phyloP scores from a whole-genome alignment of 129 eudicot species.

The Artemisia annua region DNA sequence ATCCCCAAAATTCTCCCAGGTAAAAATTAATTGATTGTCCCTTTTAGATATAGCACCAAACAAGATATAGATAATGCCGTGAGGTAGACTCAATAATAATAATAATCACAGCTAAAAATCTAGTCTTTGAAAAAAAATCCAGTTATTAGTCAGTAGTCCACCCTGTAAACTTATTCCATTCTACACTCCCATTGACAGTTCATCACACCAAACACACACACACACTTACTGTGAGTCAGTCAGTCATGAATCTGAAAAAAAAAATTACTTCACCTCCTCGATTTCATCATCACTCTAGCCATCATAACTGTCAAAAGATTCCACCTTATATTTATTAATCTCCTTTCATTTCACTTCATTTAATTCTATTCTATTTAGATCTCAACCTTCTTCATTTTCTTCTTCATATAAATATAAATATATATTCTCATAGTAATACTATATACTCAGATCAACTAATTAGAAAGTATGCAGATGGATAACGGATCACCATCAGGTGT shows the following conservation, averaged over 20 bases:
- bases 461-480: slow-evolving; percentile 39
- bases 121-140: too few species aligned
- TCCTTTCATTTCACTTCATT: background rate
- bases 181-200: too few species aligned
- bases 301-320: slow-evolving; percentile 41
- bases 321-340: slow-evolving; percentile 2
- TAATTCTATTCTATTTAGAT: background rate
- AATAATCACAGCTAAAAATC: too few species aligned
- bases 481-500: slow-evolving; percentile 51
- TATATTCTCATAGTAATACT: background rate
- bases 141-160: too few species aligned
- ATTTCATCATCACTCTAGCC: slow-evolving; percentile 29
- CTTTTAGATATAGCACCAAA: too few species aligned
- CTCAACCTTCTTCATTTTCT: slow-evolving; percentile 1
- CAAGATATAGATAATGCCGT: too few species aligned
- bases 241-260: slow-evolving; percentile 13
- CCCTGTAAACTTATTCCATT: too few species aligned
- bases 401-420: too few species aligned
- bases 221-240: slow-evolving; percentile 19
- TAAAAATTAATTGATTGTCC: too few species aligned
- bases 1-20: too few species aligned
- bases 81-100: too few species aligned
- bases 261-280: slow-evolving; percentile 20
- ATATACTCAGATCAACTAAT: background rate
- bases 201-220: background rate